Percentiles rank a stretch among this genome's conserved stretches.
These are phyloP conservation scores for Melampsora abietis-canadensis DNA, from an alignment of 1,284 basidiomycete genomes.

Conservation along the genomic window DNA sequence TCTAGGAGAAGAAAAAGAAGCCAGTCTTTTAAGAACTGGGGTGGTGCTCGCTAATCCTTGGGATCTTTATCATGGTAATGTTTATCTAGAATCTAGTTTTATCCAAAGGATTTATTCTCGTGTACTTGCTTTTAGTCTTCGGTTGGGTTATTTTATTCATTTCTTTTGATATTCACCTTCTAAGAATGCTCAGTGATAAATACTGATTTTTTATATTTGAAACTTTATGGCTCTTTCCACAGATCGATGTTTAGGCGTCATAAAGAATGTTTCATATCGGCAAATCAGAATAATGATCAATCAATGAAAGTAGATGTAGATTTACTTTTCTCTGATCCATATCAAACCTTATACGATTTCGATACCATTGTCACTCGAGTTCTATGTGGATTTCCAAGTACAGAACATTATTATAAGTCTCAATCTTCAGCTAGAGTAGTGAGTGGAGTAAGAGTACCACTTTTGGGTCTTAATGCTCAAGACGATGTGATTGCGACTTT, in stretches of 20 bases:
- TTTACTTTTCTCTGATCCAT: constrained; percentile 47
- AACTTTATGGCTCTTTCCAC: background rate
- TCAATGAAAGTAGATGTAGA: constrained; percentile 47
- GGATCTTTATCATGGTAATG: constrained; percentile 56
- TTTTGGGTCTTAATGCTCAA: constrained; percentile 77
- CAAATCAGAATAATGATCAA: background rate
- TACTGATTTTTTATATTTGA: too few relatives aligned
- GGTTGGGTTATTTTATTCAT: constrained; percentile 17
- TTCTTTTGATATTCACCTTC: background rate
- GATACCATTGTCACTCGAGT: constrained; percentile 66
- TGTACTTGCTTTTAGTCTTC: constrained; percentile 50
- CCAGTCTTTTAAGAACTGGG: constrained; percentile 70
- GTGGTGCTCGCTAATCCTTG: constrained; percentile 78
- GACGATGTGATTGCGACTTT: constrained; percentile 83
- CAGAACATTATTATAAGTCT: constrained; percentile 71
- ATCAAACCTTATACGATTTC: constrained; percentile 53
- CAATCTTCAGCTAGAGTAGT: constrained; percentile 49
- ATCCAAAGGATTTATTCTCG: constrained; percentile 46
- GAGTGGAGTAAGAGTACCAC: constrained; percentile 49
- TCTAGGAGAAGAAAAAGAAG: constrained; percentile 77
- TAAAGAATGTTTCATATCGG: constrained; percentile 46
- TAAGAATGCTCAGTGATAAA: too few relatives aligned
- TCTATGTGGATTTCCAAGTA: constrained; percentile 71
- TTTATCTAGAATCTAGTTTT: constrained; percentile 45
- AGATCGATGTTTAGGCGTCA: constrained; percentile 65